A percentile compares a stretch with the other conserved stretches of the same genome.
These are phyloP conservation scores for Passiflora organensis DNA, from an alignment of 345 rosid species.

Conservation along the genomic window DNA sequence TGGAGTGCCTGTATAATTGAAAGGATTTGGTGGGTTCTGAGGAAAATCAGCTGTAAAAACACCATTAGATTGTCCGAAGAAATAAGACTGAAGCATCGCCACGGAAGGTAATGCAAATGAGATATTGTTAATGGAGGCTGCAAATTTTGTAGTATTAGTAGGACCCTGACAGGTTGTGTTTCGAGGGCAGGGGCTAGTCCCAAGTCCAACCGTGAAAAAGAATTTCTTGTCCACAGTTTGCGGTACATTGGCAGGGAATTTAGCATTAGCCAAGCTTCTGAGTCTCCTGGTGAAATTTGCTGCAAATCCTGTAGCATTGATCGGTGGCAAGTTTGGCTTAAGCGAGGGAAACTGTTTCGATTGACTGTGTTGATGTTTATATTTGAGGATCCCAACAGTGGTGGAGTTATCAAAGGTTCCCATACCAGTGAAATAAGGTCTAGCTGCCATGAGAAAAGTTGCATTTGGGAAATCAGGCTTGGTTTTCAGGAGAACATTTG, in stretches of 20 bases:
- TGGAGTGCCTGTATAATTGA: conserved; percentile 23
- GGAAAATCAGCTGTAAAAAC: conserved; percentile 24
- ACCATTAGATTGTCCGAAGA: conserved; percentile 18
- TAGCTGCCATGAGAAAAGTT: conserved; percentile 20
- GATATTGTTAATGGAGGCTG: conserved; percentile 22
- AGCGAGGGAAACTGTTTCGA: conserved; percentile 1
- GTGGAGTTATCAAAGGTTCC: conserved; percentile 25
- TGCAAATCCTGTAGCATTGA: conserved; percentile 15
- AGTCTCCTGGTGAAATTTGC: conserved; percentile 18
- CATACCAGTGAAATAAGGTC: conserved; percentile 20
- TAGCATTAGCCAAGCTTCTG: conserved; percentile 16
- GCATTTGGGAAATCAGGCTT: conserved; percentile 21
- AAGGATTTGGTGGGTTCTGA: conserved; percentile 15
- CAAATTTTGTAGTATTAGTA: conserved; percentile 19
- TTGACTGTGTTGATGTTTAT: conserved; percentile 5
- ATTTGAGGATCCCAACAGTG: conserved; percentile 15
- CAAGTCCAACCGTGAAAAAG: conserved; percentile 24
- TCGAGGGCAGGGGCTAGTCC: conserved; percentile 15
- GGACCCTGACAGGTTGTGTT: conserved; percentile 30
- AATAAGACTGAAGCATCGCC: conserved; percentile 20
- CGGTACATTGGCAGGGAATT: conserved; percentile 25
- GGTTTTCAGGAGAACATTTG: conserved; percentile 25
- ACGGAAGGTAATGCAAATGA: conserved; percentile 17
- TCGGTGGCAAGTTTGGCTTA: conserved; percentile 15
- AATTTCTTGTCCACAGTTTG: conserved; percentile 18